These are phyloP conservation scores for Tricholoma matsutake DNA, from an alignment of 768 basidiomycete species.

Conservation along the genomic window DNA sequence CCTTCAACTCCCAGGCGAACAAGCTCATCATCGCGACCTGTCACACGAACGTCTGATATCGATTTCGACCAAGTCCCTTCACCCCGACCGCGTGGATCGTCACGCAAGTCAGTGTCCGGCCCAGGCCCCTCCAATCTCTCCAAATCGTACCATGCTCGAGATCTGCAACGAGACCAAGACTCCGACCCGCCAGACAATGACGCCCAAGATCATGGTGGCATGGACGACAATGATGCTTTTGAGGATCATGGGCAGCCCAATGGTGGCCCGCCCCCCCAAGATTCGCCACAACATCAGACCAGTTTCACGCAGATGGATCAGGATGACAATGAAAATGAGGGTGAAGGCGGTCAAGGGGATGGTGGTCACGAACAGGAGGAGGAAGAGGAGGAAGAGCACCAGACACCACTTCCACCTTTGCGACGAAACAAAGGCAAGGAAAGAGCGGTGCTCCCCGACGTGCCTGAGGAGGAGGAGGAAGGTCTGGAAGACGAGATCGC, in stretches of 20 bases:
- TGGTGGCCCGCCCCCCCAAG: conserved; percentile 16
- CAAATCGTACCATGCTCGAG: conserved; percentile 28
- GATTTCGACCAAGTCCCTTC: conserved; percentile 66
- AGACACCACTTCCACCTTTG: conserved; percentile 16
- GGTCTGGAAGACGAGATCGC: conserved; percentile 43
- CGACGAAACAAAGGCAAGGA: conserved; percentile 15
- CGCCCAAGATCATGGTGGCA: conserved; percentile 14
- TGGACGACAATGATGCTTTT: conserved; percentile 22
- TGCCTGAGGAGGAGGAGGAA: conserved; percentile 43
- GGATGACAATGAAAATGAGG: conserved; percentile 45
- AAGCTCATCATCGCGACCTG: conserved; percentile 42
- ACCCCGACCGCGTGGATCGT: conserved; percentile 37
- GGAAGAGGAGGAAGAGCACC: conserved; percentile 26
- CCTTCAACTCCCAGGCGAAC: conserved; percentile 35
- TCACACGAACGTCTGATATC: conserved; percentile 49
- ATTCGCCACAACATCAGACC: conserved; percentile 30
- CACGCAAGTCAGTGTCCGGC: conserved; percentile 33
- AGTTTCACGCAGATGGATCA: conserved; percentile 50
- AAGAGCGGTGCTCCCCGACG: conserved; percentile 15
- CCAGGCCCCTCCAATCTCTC: conserved; percentile 41
- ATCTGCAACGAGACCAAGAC: conserved; percentile 25
- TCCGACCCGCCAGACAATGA: conserved; percentile 27
- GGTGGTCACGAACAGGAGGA: background rate
- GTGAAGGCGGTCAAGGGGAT: conserved; percentile 12
- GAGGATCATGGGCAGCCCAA: conserved; percentile 27